These are phyloP conservation scores for Fusarium caatingaense DNA, from an alignment of 2,329 filamentous ascomycete species.

Conservation along the genomic window DNA sequence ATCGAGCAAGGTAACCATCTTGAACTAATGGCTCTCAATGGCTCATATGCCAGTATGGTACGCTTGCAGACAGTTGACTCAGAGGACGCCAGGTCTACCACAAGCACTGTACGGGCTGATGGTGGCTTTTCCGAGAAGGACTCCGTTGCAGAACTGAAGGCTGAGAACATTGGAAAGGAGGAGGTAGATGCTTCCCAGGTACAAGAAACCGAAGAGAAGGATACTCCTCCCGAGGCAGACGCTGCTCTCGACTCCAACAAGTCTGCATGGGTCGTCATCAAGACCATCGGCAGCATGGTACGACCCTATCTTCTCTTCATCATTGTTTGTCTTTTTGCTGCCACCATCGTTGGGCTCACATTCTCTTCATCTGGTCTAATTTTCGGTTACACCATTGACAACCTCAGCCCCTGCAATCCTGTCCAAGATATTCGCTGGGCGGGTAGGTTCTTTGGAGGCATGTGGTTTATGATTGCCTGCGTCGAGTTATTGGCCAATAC, in stretches of 20 bases:
- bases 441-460: constrained; percentile 63
- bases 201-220: constrained; percentile 47
- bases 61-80: constrained; percentile 55
- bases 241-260: constrained; percentile 56
- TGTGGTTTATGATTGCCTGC: constrained; percentile 66
- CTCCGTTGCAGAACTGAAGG: constrained; percentile 51
- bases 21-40: constrained; percentile 64
- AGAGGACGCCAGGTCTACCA: constrained; percentile 46
- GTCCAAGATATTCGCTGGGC: constrained; percentile 52
- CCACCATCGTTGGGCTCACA: constrained; percentile 66
- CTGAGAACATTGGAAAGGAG: constrained; percentile 49
- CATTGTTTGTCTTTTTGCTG: constrained; percentile 55
- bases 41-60: constrained; percentile 66
- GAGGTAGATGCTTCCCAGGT: constrained; percentile 55
- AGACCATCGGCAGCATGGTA: constrained; percentile 52
- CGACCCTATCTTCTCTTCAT: constrained; percentile 55
- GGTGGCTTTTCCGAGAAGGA: constrained; percentile 54
- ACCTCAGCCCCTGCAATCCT: constrained; percentile 60
- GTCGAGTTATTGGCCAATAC: constrained; percentile 65
- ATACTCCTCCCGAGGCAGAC: constrained; percentile 48
- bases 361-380: constrained; percentile 66
- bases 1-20: constrained; percentile 73
- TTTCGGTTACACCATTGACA: constrained; percentile 56
- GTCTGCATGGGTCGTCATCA: constrained; percentile 54
- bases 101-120: constrained; percentile 55